Percentiles rank a stretch among this genome's conserved stretches.
These are phyloP conservation scores for Sanghuangporus baumii DNA, from an alignment of 1,284 basidiomycete species.

Conservation along the genomic window DNA sequence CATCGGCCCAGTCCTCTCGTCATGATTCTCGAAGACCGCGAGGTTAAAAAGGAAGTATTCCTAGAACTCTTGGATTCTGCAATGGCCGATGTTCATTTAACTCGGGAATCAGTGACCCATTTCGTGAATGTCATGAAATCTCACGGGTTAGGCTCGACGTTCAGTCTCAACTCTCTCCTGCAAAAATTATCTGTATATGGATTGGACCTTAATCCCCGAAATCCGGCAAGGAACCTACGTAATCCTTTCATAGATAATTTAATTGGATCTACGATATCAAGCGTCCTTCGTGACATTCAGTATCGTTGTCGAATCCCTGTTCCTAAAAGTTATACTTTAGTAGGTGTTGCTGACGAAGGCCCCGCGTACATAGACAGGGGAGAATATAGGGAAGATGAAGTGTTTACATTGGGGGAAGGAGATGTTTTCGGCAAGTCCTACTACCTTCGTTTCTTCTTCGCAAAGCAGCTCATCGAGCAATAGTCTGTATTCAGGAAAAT, in stretches of 20 bases:
- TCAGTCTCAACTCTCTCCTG: slow-evolving; percentile 45
- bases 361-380: slow-evolving; percentile 48
- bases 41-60: slow-evolving; percentile 49
- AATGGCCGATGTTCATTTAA: slow-evolving; percentile 46
- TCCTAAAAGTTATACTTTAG: slow-evolving; percentile 58
- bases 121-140: slow-evolving; percentile 42
- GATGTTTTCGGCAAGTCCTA: slow-evolving; percentile 55
- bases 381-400: slow-evolving; percentile 31
- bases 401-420: slow-evolving; percentile 46
- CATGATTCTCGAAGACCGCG: slow-evolving; percentile 65
- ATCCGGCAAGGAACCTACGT: slow-evolving; percentile 33
- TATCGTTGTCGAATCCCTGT: slow-evolving; percentile 66
- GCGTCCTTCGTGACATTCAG: slow-evolving; percentile 65
- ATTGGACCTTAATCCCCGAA: slow-evolving; percentile 39
- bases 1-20: slow-evolving; percentile 48
- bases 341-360: slow-evolving; percentile 78
- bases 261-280: slow-evolving; percentile 47
- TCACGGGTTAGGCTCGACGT: slow-evolving; percentile 49
- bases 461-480: not conserved
- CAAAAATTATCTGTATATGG: slow-evolving; percentile 42
- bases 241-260: slow-evolving; percentile 55
- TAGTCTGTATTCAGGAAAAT: slow-evolving; percentile 52
- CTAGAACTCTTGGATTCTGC: slow-evolving; percentile 48
- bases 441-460: not conserved
- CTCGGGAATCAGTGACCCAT: slow-evolving; percentile 45